phyloP scores from a whole-genome alignment of 108 stramenopile genomes.

The Stephanodiscus triporus region DNA sequence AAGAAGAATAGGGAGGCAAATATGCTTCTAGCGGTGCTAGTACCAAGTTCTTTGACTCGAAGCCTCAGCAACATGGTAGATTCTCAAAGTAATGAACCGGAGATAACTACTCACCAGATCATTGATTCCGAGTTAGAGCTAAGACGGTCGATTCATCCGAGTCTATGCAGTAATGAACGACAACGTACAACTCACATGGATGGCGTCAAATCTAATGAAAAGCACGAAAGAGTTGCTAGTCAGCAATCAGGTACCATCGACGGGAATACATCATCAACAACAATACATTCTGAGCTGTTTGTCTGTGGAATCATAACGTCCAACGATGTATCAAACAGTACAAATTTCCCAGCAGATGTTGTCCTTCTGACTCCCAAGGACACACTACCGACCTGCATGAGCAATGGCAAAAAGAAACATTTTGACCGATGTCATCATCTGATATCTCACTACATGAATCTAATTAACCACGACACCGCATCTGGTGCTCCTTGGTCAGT shows the following conservation, averaged over 20 bases:
- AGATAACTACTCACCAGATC: neutral
- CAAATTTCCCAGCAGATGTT: constrained; percentile 25
- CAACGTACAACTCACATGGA: neutral
- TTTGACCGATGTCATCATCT: constrained; percentile 9
- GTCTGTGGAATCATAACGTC: constrained; percentile 27
- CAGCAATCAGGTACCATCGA: neutral
- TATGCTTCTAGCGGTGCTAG: constrained; percentile 10
- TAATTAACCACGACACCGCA: constrained; percentile 47
- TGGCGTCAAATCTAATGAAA: neutral
- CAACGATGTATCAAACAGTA: constrained; percentile 4
- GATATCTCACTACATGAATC: constrained; percentile 34
- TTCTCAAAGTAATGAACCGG: neutral
- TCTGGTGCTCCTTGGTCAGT: constrained; percentile 60
- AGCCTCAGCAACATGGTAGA: constrained; percentile 2
- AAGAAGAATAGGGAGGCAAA: neutral
- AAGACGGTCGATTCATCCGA: constrained; percentile 36
- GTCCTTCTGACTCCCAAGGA: constrained; percentile 19
- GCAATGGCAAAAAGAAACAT: neutral
- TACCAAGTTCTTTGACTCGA: constrained; percentile 20
- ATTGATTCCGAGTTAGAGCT: constrained; percentile 26
- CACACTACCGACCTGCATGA: neutral
- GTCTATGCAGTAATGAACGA: constrained; percentile 12
- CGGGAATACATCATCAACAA: neutral
- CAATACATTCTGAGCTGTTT: neutral
- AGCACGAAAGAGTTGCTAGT: neutral